These are phyloP conservation scores for Yamadazyma songkhlaensis DNA, from an alignment of 1,139 yeast genomes.

Conservation along the genomic window DNA sequence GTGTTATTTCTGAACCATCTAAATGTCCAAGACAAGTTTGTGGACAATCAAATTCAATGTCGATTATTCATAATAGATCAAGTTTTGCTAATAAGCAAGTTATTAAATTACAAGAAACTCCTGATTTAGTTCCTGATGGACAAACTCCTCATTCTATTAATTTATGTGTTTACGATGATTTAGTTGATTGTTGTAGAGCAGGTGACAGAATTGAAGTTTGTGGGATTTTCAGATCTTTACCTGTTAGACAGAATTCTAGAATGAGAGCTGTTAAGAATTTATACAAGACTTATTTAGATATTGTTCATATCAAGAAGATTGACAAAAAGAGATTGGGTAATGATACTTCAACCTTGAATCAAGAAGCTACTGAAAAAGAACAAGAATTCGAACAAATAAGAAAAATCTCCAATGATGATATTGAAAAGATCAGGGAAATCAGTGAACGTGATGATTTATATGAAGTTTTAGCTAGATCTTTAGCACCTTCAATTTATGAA, in stretches of 20 bases:
- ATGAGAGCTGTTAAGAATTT: constrained; percentile 81
- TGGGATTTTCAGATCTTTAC: constrained; percentile 90
- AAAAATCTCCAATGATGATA: constrained; percentile 65
- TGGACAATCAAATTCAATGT: constrained; percentile 85
- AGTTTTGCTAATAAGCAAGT: constrained; percentile 95
- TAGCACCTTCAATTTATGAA: constrained; percentile 95
- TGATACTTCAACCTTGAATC: constrained; percentile 65
- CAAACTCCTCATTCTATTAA: constrained; percentile 98
- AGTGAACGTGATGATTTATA: constrained; percentile 76
- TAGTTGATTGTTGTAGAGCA: constrained; percentile 91
- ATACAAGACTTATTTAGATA: constrained; percentile 91
- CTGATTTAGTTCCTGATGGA: constrained; percentile 97
- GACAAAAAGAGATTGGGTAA: constrained; percentile 80
- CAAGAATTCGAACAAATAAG: constrained; percentile 76
- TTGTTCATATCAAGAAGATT: constrained; percentile 85
- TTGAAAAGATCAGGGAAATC: constrained; percentile 57
- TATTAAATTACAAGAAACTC: constrained; percentile 92
- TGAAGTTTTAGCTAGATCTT: constrained; percentile 82
- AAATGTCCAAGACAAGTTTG: constrained; percentile 89
- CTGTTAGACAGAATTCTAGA: constrained; percentile 83
- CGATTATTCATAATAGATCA: constrained; percentile 85
- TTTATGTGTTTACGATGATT: constrained; percentile 90
- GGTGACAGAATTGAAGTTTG: constrained; percentile 97
- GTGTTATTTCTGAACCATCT: constrained; percentile 90
- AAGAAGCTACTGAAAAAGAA: constrained; percentile 47